phyloP scores from a whole-genome alignment of 2,329 filamentous ascomycete species.

The Xylariaceae sp. region DNA sequence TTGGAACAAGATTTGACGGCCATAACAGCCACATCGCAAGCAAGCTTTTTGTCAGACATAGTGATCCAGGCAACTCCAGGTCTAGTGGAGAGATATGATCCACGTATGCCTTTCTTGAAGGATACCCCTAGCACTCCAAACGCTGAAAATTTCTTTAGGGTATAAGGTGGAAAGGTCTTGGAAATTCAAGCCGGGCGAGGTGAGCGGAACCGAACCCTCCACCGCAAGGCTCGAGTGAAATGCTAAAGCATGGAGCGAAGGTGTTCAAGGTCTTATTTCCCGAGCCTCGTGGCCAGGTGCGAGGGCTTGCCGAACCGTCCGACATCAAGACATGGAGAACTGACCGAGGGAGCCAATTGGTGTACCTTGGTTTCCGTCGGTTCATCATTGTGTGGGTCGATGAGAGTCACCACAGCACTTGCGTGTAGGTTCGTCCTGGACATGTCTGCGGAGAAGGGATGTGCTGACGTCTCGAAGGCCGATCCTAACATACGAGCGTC shows the following conservation, averaged over 20 bases:
- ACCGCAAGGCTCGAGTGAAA: too few species aligned
- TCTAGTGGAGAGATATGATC: too few species aligned
- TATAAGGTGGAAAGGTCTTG: slow-evolving; percentile 19
- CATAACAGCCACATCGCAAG: too few species aligned
- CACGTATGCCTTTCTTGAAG: too few species aligned
- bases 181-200: slow-evolving; percentile 24
- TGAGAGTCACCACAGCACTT: slow-evolving; percentile 46
- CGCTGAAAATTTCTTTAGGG: slow-evolving; percentile 10
- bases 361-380: slow-evolving; percentile 44
- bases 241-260: too few species aligned
- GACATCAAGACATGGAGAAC: slow-evolving; percentile 28
- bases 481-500: slow-evolving; percentile 47
- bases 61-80: too few species aligned
- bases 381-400: slow-evolving; percentile 48
- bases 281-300: slow-evolving; percentile 37
- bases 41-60: too few species aligned
- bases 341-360: slow-evolving; percentile 28
- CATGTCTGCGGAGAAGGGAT: neutral
- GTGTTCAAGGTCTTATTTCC: slow-evolving; percentile 51
- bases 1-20: too few species aligned
- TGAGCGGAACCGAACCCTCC: slow-evolving; percentile 8
- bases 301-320: slow-evolving; percentile 18
- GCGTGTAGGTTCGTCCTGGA: slow-evolving; percentile 40
- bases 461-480: slow-evolving; percentile 30
- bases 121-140: too few species aligned